Evolutionary conservation across 2,329 filamentous ascomycete genomes (phyloP), one percentile per base, ranked within the genome.

Genomic region (Neonectria hederae): DNA sequence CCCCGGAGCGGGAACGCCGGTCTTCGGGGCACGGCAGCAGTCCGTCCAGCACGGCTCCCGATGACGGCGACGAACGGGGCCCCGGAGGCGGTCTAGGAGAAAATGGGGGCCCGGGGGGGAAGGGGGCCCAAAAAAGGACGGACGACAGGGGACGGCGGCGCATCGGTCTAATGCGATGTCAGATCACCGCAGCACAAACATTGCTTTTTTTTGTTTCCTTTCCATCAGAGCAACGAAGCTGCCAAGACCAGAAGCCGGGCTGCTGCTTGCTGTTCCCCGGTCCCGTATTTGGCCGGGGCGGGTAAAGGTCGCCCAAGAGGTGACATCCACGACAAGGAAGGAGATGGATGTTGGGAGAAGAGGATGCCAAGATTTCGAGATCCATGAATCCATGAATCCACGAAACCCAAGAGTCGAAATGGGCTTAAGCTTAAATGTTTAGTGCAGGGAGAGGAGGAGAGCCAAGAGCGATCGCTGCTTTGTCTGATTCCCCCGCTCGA

Each of bases 351-450:
- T 40, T 30, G 45, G 5, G 38, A 52, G 26, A 43, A 38, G 49
- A 54, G 58, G 45, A 22, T 45, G 52, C 45, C 59, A 51, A 62
- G 42, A 35, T 32, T 32, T 5, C 13, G 22, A 26, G 46, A 38
- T 26, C 45, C 40, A 19, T 17, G 17, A 45, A 51, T n/a, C 42
- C 53, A 42, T 45, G 21, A 45, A 51, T n/a, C 42, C 53, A 42
- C 38, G 21, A 42, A 56, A 45, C 32, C 54, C 49, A 40, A 54
- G 43, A 17, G 32, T 9, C 22, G 51, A 24, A 45, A 30, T 26
- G 21, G 21, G 59, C 59, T 56, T 62, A 52, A 62, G 59, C 59
- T 62, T 56, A 56, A 62, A 19, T 55, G 52, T 55, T 55, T 51
- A 51, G 59, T 35, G 51, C 2, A 38, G 14, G 14, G n/a, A 4